Percentiles rank a stretch among this genome's conserved stretches.
phyloP scores from a whole-genome alignment of 106 monocot genomes.

The Dioscorea alata region DNA sequence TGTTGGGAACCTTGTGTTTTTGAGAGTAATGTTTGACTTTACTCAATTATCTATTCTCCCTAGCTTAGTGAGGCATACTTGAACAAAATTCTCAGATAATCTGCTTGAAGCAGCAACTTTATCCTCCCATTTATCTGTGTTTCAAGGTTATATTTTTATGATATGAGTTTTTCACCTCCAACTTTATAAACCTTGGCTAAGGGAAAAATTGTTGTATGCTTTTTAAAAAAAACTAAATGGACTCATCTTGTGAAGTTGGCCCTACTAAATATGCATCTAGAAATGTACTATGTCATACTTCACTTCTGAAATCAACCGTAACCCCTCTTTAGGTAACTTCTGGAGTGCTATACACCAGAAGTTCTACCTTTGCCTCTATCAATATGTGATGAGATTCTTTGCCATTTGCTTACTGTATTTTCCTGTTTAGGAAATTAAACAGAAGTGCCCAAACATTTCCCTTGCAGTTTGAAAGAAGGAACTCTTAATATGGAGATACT shows the following conservation, averaged over 20 bases:
- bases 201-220: too few relatives aligned
- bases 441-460: neutral
- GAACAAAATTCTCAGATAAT: too few relatives aligned
- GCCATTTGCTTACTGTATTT: neutral
- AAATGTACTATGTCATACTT: neutral
- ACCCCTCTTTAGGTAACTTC: neutral
- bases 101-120: too few relatives aligned
- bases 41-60: too few relatives aligned
- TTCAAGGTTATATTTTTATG: too few relatives aligned
- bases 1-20: too few relatives aligned
- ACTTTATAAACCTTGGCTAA: neutral
- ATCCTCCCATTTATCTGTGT: too few relatives aligned
- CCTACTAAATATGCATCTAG: neutral
- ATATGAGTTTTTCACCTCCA: neutral
- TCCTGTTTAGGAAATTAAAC: neutral
- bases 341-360: neutral
- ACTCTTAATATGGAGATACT: conserved; percentile 84
- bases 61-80: too few relatives aligned
- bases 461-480: conserved; percentile 93
- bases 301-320: neutral
- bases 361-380: neutral
- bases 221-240: too few relatives aligned
- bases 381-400: neutral
- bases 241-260: too few relatives aligned
- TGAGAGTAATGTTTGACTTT: too few relatives aligned